Conservation (phyloP, 2,329 filamentous ascomycete species). For the Elsinoe fawcettii region DNA sequence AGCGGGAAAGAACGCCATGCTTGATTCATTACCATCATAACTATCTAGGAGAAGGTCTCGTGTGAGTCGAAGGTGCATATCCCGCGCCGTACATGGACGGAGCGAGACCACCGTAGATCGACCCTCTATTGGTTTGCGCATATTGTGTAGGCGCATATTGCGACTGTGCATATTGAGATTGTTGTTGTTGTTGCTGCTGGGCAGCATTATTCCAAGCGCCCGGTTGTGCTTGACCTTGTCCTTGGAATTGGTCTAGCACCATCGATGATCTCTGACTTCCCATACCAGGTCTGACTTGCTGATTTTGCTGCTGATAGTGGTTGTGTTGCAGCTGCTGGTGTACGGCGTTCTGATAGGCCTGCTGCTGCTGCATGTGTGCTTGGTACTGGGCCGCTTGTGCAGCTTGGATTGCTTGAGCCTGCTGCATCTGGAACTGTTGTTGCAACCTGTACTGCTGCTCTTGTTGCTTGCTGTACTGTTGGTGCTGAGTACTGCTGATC, state of each 20-base stretch:
- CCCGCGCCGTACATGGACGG: constrained; percentile 13
- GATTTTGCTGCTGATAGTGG: constrained; percentile 14
- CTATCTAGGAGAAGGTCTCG: constrained; percentile 12
- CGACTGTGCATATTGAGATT: constrained; percentile 2
- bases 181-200: constrained; percentile 15
- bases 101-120: constrained; percentile 14
- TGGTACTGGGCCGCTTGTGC: constrained; percentile 23
- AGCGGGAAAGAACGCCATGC: neutral
- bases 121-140: constrained; percentile 4
- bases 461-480: constrained; percentile 28
- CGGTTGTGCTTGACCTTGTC: constrained; percentile 15
- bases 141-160: constrained; percentile 1
- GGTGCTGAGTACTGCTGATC: constrained; percentile 50
- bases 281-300: constrained; percentile 15
- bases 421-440: constrained; percentile 32
- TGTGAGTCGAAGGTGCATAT: constrained; percentile 11
- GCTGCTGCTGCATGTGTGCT: constrained; percentile 25
- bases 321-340: constrained; percentile 16
- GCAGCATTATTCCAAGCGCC: neutral
- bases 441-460: constrained; percentile 34
- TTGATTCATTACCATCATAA: constrained; percentile 6
- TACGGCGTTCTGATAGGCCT: constrained; percentile 10
- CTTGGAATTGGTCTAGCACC: constrained; percentile 16
- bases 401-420: constrained; percentile 23
- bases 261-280: constrained; percentile 17